phyloP scores from a whole-genome alignment of 345 rosid genomes.

The Euphorbia tirucalli region DNA sequence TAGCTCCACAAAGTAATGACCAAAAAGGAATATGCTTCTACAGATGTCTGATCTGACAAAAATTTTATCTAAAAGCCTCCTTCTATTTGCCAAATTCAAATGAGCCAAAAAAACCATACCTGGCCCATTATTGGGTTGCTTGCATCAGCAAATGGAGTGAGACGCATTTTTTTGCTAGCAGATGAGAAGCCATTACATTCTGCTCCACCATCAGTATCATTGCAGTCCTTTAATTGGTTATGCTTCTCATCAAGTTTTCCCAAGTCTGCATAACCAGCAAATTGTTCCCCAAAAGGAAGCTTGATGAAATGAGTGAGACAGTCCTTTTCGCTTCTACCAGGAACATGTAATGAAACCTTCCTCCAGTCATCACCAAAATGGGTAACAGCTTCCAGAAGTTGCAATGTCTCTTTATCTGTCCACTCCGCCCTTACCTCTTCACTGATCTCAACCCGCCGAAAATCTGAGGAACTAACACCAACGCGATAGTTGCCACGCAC shows the following conservation, averaged over 20 bases:
- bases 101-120: conserved; percentile 38
- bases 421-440: conserved; percentile 66
- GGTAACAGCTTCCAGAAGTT: conserved; percentile 72
- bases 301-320: conserved; percentile 74
- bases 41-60: too few relatives aligned
- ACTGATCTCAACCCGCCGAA: conserved; percentile 77
- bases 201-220: conserved; percentile 35
- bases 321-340: conserved; percentile 82
- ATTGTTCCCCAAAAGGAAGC: conserved; percentile 87
- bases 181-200: conserved; percentile 31
- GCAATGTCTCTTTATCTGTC: conserved; percentile 81
- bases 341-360: conserved; percentile 77
- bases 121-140: conserved; percentile 99
- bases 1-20: not conserved
- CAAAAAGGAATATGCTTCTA: not conserved
- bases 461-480: conserved; percentile 80
- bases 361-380: conserved; percentile 89
- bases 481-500: conserved; percentile 76
- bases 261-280: conserved; percentile 38
- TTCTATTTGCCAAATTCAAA: conserved; percentile 3
- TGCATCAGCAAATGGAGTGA: conserved; percentile 88
- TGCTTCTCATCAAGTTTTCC: conserved; percentile 38
- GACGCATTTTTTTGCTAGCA: conserved; percentile 52
- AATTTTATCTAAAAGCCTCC: not conserved
- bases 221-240: conserved; percentile 32